Evolutionary conservation across 2,329 filamentous ascomycete genomes (phyloP).

Genomic region (Aspergillus sp.): DNA sequence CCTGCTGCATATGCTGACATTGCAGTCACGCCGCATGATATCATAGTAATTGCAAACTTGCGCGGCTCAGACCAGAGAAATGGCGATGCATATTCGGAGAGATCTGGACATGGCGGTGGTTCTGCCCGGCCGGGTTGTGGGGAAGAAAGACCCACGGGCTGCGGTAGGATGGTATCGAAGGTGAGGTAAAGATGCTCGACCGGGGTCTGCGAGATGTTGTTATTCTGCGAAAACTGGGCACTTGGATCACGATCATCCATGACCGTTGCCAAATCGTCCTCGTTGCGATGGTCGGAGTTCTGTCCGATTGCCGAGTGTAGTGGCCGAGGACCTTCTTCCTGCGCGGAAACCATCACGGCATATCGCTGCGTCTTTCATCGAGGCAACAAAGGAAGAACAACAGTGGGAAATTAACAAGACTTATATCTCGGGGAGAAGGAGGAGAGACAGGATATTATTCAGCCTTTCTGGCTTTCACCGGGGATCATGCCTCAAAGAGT

Average conservation of each 20-base stretch:
- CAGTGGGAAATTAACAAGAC: background rate
- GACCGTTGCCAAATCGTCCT: background rate
- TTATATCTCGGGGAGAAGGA: background rate
- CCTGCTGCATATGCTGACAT: slow-evolving; percentile 77
- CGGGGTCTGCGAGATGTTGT: slow-evolving; percentile 10
- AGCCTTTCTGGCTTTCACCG: background rate
- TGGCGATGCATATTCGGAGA: slow-evolving; percentile 67
- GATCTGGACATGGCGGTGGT: slow-evolving; percentile 60
- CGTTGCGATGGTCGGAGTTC: slow-evolving; percentile 1
- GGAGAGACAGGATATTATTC: slow-evolving; percentile 3
- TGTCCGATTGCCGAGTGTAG: slow-evolving; percentile 1
- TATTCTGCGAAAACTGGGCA: background rate
- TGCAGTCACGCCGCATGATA: slow-evolving; percentile 72
- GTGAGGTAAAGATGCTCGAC: slow-evolving; percentile 59
- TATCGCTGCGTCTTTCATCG: background rate
- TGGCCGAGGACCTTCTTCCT: slow-evolving; percentile 1
- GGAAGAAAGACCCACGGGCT: slow-evolving; percentile 29
- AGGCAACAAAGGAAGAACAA: background rate
- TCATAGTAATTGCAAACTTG: slow-evolving; percentile 66
- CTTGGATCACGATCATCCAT: background rate
- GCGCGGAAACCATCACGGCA: background rate
- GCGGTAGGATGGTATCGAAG: slow-evolving; percentile 58
- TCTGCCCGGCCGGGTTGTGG: slow-evolving; percentile 25
- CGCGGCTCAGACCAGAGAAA: slow-evolving; percentile 66
- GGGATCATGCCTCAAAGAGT: slow-evolving; percentile 7